phyloP scores from a whole-genome alignment of 805 yeast genomes.

The Candida sithepensis region DNA sequence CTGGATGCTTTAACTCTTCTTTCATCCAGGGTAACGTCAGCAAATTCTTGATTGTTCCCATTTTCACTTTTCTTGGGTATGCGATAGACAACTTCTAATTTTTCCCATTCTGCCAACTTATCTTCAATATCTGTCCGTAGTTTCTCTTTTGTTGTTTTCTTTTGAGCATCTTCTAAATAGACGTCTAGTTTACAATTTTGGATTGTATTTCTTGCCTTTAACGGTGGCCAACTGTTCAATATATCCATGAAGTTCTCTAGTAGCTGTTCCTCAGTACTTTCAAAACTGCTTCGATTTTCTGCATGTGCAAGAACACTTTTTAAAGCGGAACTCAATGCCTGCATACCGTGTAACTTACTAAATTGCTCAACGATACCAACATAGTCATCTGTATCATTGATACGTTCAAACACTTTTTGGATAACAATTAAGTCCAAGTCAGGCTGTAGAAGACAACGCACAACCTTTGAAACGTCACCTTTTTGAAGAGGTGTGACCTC shows the following conservation, averaged over 20 bases:
- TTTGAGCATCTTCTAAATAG: conserved; percentile 44
- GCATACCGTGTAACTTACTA: conserved; percentile 82
- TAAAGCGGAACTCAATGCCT: conserved; percentile 63
- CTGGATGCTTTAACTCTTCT: conserved; percentile 18
- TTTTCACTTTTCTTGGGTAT: conserved; percentile 61
- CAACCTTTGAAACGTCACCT: conserved; percentile 71
- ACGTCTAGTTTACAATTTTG: conserved; percentile 69
- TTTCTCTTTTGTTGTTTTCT: conserved; percentile 21
- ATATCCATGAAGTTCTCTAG: conserved; percentile 51
- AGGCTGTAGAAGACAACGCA: conserved; percentile 73
- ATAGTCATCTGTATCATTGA: conserved; percentile 35
- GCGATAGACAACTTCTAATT: conserved; percentile 75
- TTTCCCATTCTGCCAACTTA: conserved; percentile 66
- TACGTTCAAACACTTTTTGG: conserved; percentile 62
- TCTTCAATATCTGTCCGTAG: conserved; percentile 36
- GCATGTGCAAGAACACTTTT: conserved; percentile 28
- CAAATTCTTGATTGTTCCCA: conserved; percentile 1
- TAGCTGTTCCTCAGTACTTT: conserved; percentile 36
- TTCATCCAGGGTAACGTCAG: conserved; percentile 16
- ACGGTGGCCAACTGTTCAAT: conserved; percentile 59
- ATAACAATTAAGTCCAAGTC: conserved; percentile 65
- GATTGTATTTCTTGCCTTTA: conserved; percentile 71
- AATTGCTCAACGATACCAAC: conserved; percentile 52
- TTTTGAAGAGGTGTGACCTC: conserved; percentile 47
- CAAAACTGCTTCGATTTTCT: conserved; percentile 3